Percentiles rank a stretch among this genome's conserved stretches.
Evolutionary conservation across 371 early-diverging fungal genomes (phyloP).

Genomic region (Mortierella sp.): DNA sequence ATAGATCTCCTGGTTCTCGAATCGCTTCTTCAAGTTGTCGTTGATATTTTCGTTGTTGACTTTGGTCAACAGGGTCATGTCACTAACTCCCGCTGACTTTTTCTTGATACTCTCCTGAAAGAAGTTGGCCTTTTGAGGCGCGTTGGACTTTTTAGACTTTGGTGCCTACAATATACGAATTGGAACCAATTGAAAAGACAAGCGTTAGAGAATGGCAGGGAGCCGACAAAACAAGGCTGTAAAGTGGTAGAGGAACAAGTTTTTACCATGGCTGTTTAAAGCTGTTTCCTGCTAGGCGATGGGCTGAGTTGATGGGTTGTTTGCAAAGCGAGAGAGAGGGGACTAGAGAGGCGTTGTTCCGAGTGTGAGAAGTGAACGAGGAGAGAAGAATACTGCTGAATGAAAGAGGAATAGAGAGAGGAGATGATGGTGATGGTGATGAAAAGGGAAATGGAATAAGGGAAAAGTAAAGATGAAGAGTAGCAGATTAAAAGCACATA

Average conservation of each 20-base stretch:
- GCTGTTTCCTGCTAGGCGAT: not conserved
- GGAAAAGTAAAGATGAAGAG: not conserved
- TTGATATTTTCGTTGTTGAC: slow-evolving; percentile 90
- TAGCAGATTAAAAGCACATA: too few relatives aligned
- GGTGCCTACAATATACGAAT: slow-evolving; percentile 31
- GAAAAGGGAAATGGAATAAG: not conserved
- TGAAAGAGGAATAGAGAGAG: not conserved
- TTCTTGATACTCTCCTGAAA: slow-evolving; percentile 83
- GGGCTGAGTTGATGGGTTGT: not conserved
- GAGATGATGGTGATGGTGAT: not conserved
- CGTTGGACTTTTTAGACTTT: slow-evolving; percentile 45
- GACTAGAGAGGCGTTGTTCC: not conserved
- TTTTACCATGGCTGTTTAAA: slow-evolving; percentile 28
- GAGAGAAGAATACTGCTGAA: not conserved
- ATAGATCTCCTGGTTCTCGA: slow-evolving; percentile 88
- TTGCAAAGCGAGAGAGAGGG: not conserved
- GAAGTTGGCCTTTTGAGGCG: slow-evolving; percentile 85
- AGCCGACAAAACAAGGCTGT: not conserved
- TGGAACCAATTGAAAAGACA: not conserved
- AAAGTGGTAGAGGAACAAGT: not conserved
- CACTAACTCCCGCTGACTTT: slow-evolving; percentile 89
- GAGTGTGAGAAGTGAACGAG: not conserved
- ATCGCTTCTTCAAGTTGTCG: slow-evolving; percentile 88
- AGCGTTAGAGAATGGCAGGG: not conserved
- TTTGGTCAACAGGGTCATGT: slow-evolving; percentile 91